A percentile compares a stretch with the other conserved stretches of the same genome.
Evolutionary conservation across 192 early-diverging fungal species (phyloP).

Genomic region (Spizellomyces punctatus): DNA sequence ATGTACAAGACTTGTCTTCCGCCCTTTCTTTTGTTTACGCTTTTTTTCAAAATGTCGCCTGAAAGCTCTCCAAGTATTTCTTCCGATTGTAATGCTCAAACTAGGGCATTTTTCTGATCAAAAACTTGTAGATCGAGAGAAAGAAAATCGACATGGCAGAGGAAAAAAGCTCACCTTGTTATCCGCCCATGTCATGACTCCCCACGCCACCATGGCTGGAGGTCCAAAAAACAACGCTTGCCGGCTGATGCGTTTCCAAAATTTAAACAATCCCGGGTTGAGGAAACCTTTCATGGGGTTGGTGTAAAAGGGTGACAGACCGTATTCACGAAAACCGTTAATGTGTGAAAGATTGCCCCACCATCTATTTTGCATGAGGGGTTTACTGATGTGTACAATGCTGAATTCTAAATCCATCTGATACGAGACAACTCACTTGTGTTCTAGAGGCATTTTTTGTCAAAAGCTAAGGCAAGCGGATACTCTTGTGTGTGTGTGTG

Average conservation of each 20-base stretch:
- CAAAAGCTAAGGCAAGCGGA: too few relatives aligned
- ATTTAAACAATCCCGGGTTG: conserved; percentile 41
- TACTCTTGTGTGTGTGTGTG: too few relatives aligned
- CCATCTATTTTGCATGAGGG: too few relatives aligned
- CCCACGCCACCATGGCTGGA: conserved; percentile 42
- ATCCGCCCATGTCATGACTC: conserved; percentile 43
- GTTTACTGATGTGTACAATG: too few relatives aligned
- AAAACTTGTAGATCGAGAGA: background rate
- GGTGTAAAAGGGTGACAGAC: conserved; percentile 49
- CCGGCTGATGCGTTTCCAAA: conserved; percentile 31
- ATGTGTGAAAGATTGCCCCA: conserved; percentile 40
- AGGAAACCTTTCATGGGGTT: conserved; percentile 53
- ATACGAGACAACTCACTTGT: too few relatives aligned
- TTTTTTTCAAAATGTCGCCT: too few relatives aligned
- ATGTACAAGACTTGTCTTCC: too few relatives aligned
- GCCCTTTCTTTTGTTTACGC: too few relatives aligned
- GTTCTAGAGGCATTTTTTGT: too few relatives aligned
- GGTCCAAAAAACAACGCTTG: conserved; percentile 44
- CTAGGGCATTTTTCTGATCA: conserved; percentile 9
- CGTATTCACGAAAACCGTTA: conserved; percentile 51
- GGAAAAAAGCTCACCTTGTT: too few relatives aligned
- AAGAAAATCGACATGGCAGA: too few relatives aligned
- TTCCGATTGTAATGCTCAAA: conserved; percentile 49
- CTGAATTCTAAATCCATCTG: too few relatives aligned
- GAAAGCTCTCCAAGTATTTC: conserved; percentile 33